Percentiles rank a stretch among this genome's conserved stretches.
Evolutionary conservation across 306 rosid species (phyloP).

Genomic region (Biancaea sappan): DNA sequence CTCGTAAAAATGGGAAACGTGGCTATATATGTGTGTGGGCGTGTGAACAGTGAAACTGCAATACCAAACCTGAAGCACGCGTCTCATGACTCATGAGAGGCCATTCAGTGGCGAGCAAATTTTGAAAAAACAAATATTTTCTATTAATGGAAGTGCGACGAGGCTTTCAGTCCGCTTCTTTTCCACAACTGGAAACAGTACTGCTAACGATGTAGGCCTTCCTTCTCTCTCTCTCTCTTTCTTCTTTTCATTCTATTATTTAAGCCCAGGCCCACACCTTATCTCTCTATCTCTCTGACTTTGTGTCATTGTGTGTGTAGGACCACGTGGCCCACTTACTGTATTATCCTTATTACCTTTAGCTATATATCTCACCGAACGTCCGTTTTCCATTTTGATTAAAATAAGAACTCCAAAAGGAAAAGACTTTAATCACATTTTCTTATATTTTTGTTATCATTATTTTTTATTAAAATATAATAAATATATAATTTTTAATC

Average conservation of each 20-base stretch:
- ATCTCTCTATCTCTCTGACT: background rate
- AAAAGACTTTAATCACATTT: too few species aligned
- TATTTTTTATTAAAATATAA: too few species aligned
- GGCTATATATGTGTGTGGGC: background rate
- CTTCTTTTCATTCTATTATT: slow-evolving; percentile 31
- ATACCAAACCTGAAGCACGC: background rate
- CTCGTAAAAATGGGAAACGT: background rate
- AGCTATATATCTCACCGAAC: slow-evolving; percentile 32
- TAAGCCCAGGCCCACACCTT: slow-evolving; percentile 61
- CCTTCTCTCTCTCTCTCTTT: slow-evolving; percentile 6
- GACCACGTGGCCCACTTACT: slow-evolving; percentile 43
- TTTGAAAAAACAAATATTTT: slow-evolving; percentile 38
- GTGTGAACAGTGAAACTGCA: too few species aligned
- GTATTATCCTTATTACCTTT: slow-evolving; percentile 34
- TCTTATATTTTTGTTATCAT: too few species aligned
- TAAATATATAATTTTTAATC: too few species aligned
- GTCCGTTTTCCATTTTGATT: background rate
- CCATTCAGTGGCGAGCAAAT: slow-evolving; percentile 13
- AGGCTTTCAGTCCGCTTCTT: slow-evolving; percentile 35
- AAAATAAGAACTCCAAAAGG: too few species aligned
- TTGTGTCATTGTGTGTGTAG: background rate
- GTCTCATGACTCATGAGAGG: background rate
- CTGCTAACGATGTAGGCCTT: slow-evolving; percentile 31
- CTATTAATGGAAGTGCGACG: slow-evolving; percentile 65
- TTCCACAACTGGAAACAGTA: slow-evolving; percentile 49